Percentiles rank a stretch among this genome's conserved stretches.
Evolutionary conservation across 768 basidiomycete genomes (phyloP).

Genomic region (Leucocoprinus birnbaumii): DNA sequence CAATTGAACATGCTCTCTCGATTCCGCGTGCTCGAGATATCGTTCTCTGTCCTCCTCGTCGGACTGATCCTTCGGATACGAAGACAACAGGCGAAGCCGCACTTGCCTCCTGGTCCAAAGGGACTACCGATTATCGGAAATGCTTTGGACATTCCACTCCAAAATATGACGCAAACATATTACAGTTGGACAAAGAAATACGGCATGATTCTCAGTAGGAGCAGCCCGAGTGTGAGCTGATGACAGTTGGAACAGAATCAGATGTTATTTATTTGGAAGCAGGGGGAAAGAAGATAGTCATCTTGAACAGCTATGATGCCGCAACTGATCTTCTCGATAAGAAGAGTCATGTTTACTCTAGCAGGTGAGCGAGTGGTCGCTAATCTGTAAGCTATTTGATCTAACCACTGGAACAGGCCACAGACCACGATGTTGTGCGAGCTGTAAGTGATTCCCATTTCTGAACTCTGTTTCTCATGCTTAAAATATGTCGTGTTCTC

Average conservation of each 20-base stretch:
- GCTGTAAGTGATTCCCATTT: conserved; percentile 12
- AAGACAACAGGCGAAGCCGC: background rate
- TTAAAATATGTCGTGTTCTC: background rate
- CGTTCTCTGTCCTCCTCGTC: too few relatives aligned
- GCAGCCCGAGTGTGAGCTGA: background rate
- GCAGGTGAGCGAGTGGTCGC: conserved; percentile 32
- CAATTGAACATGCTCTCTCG: too few relatives aligned
- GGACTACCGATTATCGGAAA: conserved; percentile 11
- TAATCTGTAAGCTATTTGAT: background rate
- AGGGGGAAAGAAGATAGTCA: conserved; percentile 28
- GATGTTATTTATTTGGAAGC: conserved; percentile 27
- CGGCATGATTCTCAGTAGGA: background rate
- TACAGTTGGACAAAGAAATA: conserved; percentile 10
- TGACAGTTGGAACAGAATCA: conserved; percentile 20
- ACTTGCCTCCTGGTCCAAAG: background rate
- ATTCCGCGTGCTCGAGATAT: too few relatives aligned
- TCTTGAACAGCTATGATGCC: conserved; percentile 31
- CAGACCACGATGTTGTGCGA: conserved; percentile 26
- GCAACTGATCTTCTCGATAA: conserved; percentile 40
- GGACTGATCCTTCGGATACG: too few relatives aligned
- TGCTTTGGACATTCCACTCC: conserved; percentile 3
- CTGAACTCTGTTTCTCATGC: too few relatives aligned
- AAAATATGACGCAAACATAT: conserved; percentile 6
- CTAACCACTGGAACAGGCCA: conserved; percentile 17
- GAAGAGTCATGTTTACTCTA: conserved; percentile 38